phyloP scores from a whole-genome alignment of 2,329 filamentous ascomycete species.

The Calonectria pteridis region DNA sequence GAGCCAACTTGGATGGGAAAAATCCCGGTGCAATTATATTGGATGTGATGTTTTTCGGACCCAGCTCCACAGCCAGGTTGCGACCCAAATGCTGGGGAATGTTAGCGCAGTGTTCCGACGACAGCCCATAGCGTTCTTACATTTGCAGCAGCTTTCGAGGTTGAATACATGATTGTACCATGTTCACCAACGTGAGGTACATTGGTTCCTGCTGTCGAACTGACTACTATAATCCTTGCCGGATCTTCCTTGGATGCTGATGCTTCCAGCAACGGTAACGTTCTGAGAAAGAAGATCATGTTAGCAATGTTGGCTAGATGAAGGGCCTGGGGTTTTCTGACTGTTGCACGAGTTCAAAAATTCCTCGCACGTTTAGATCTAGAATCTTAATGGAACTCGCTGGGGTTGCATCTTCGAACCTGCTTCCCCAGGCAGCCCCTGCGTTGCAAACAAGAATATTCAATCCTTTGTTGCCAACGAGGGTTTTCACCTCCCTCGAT shows the following conservation, averaged over 20 bases:
- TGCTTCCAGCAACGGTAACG: conserved; percentile 59
- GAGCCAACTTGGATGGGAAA: conserved; percentile 77
- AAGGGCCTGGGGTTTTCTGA: conserved; percentile 38
- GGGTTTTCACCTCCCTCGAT: conserved; percentile 66
- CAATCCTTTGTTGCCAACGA: conserved; percentile 67
- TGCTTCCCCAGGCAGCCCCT: conserved; percentile 76
- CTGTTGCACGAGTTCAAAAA: conserved; percentile 77
- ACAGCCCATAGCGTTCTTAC: conserved; percentile 39
- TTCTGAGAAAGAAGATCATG: conserved; percentile 32
- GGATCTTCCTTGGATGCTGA: conserved; percentile 58
- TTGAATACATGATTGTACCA: conserved; percentile 75
- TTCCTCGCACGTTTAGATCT: conserved; percentile 77
- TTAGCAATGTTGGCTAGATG: neutral
- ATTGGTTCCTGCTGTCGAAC: conserved; percentile 74
- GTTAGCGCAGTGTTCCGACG: neutral
- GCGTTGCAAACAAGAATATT: conserved; percentile 80
- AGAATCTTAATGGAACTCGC: conserved; percentile 74
- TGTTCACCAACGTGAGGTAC: conserved; percentile 71
- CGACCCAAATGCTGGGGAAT: conserved; percentile 64
- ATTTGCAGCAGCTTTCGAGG: conserved; percentile 74
- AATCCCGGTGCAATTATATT: conserved; percentile 78
- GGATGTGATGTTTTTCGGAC: conserved; percentile 72
- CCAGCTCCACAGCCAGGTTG: conserved; percentile 77
- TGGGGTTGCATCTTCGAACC: conserved; percentile 73
- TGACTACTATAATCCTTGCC: conserved; percentile 74